Conservation (phyloP, 2,329 filamentous ascomycete genomes). For the Monilinia polystroma region DNA sequence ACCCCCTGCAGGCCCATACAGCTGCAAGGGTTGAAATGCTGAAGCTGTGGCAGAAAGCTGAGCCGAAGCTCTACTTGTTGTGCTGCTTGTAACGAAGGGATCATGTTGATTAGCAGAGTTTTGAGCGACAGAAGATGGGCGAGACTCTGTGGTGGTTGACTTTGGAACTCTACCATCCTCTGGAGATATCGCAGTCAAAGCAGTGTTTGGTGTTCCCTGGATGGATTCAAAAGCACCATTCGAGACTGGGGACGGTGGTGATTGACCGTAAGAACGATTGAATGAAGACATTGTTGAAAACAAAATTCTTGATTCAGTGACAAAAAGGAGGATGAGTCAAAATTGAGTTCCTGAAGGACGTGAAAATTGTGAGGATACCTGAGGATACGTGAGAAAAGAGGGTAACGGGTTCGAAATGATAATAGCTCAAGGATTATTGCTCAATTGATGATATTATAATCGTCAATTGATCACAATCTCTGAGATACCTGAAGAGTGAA, state of each 20-base stretch:
- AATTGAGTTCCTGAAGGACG: conserved; percentile 7
- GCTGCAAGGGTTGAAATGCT: conserved; percentile 54
- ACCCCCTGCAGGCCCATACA: conserved; percentile 11
- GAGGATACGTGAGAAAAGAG: not conserved
- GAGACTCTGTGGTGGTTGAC: conserved; percentile 31
- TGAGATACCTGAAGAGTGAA: not conserved
- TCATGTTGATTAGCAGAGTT: conserved; percentile 39
- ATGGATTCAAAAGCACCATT: conserved; percentile 55
- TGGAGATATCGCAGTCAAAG: conserved; percentile 62
- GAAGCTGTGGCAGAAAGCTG: conserved; percentile 65
- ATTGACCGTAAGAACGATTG: conserved; percentile 22
- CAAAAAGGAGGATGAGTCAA: conserved; percentile 14
- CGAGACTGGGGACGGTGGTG: conserved; percentile 44
- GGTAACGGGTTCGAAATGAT: not conserved
- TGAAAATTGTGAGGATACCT: conserved; percentile 9
- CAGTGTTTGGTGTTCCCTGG: conserved; percentile 64
- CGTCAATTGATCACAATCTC: conserved; percentile 5
- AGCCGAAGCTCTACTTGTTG: conserved; percentile 42
- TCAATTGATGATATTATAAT: conserved; percentile 4
- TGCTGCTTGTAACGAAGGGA: conserved; percentile 50
- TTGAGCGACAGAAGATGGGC: conserved; percentile 33
- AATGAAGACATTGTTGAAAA: conserved; percentile 25
- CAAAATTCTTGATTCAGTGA: not conserved
- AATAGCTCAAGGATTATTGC: conserved; percentile 1
- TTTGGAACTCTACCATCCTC: conserved; percentile 45